Evolutionary conservation across 371 early-diverging fungal genomes (phyloP).

Genomic region (Mucor circinelloides): DNA sequence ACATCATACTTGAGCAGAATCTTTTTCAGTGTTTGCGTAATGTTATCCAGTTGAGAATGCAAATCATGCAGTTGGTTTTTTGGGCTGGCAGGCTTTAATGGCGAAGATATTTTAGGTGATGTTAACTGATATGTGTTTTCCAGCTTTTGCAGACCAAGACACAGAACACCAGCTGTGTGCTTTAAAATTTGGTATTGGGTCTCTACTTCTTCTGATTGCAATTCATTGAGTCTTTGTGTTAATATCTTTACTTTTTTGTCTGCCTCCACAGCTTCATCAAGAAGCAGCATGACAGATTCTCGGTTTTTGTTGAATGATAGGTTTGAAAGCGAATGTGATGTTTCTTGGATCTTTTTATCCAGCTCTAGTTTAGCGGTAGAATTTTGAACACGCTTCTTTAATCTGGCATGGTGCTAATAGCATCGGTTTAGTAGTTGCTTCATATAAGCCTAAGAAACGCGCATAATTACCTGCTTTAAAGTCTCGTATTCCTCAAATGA

Average conservation of each 20-base stretch:
- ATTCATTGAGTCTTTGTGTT: constrained; percentile 65
- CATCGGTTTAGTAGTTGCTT: background rate
- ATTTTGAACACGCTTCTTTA: constrained; percentile 22
- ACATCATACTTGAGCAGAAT: constrained; percentile 15
- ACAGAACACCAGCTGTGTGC: constrained; percentile 73
- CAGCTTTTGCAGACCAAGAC: constrained; percentile 44
- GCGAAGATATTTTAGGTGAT: background rate
- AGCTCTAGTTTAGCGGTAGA: constrained; percentile 46
- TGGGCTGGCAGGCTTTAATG: background rate
- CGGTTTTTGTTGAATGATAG: constrained; percentile 38
- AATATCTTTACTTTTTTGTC: constrained; percentile 71
- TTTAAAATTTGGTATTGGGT: constrained; percentile 67
- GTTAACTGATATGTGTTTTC: constrained; percentile 23
- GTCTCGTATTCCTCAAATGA: constrained; percentile 57
- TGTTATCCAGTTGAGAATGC: constrained; percentile 6
- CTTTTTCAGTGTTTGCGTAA: constrained; percentile 4
- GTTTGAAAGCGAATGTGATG: constrained; percentile 63
- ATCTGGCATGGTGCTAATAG: constrained; percentile 24
- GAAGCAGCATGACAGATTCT: constrained; percentile 18
- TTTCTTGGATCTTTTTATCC: constrained; percentile 71
- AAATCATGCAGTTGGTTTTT: background rate
- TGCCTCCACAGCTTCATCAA: constrained; percentile 40
- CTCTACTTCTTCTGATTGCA: constrained; percentile 62
- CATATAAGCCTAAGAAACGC: background rate
- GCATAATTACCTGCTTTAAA: constrained; percentile 48